These are phyloP conservation scores for Trametes cubensis DNA, from an alignment of 768 basidiomycete species.

Conservation along the genomic window DNA sequence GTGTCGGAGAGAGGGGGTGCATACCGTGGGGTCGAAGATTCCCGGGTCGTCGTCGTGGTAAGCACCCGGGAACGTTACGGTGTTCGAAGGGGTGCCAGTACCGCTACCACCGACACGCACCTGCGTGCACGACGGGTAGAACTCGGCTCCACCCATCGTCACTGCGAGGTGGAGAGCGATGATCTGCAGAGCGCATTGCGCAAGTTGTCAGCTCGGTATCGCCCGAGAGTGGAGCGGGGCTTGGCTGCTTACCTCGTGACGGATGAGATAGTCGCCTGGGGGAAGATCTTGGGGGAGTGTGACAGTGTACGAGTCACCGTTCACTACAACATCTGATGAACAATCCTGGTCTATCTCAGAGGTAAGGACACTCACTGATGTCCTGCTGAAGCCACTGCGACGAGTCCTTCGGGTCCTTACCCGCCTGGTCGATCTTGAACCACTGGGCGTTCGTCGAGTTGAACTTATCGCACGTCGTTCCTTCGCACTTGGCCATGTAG, in stretches of 20 bases:
- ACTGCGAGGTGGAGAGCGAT: constrained; percentile 72
- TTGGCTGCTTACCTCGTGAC: constrained; percentile 54
- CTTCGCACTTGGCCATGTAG: constrained; percentile 69
- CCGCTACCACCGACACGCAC: constrained; percentile 55
- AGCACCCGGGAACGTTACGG: constrained; percentile 69
- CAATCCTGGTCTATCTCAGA: background rate
- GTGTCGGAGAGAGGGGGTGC: background rate
- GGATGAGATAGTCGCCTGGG: constrained; percentile 74
- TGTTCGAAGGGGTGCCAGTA: constrained; percentile 49
- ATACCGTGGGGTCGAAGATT: constrained; percentile 59
- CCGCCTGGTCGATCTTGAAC: constrained; percentile 59
- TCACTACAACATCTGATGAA: constrained; percentile 13
- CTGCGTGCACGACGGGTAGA: constrained; percentile 74
- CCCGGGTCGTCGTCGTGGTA: constrained; percentile 76
- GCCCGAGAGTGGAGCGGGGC: background rate
- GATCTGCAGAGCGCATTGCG: constrained; percentile 38
- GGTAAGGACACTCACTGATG: constrained; percentile 21
- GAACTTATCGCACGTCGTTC: constrained; percentile 59
- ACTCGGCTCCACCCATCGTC: constrained; percentile 68
- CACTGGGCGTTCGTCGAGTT: constrained; percentile 60
- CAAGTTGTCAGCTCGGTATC: background rate
- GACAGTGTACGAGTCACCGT: constrained; percentile 33
- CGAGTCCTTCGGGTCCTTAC: constrained; percentile 26
- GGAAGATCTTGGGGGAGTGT: constrained; percentile 49
- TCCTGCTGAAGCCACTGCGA: constrained; percentile 33